Conservation (phyloP, 2,329 filamentous ascomycete genomes). For the Fusarium illudens region DNA sequence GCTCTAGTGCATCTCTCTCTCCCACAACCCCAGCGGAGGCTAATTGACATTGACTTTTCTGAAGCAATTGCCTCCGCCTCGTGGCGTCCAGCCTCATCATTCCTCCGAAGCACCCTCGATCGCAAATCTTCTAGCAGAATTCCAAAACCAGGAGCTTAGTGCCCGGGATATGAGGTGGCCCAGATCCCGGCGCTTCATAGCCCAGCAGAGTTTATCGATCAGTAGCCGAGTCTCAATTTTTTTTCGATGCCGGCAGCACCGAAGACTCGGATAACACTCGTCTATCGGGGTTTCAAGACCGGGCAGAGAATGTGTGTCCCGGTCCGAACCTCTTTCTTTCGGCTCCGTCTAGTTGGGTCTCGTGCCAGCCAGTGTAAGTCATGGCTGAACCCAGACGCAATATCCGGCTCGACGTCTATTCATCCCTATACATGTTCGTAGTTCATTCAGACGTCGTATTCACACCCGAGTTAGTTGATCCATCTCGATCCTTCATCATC, state of each 20-base stretch:
- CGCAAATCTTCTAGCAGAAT: conserved; percentile 7
- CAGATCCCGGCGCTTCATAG: neutral
- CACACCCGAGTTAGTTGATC: neutral
- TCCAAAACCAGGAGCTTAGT: conserved; percentile 9
- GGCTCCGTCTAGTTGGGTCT: neutral
- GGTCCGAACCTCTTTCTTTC: conserved; percentile 1
- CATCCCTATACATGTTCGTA: neutral
- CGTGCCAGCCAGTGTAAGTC: neutral
- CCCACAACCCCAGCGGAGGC: neutral
- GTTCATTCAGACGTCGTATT: neutral
- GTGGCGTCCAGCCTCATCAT: conserved; percentile 28
- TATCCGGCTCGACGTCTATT: neutral
- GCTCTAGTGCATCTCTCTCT: neutral
- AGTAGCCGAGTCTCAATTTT: conserved; percentile 16
- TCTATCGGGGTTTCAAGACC: conserved; percentile 19
- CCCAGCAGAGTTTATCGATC: neutral
- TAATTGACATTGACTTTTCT: conserved; percentile 5
- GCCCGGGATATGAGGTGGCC: conserved; percentile 14
- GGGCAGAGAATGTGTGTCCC: neutral
- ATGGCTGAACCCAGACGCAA: conserved; percentile 12
- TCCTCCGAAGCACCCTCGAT: conserved; percentile 17
- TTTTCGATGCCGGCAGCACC: conserved; percentile 21
- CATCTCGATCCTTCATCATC: neutral
- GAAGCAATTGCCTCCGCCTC: neutral
- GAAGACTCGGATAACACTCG: conserved; percentile 11